Evolutionary conservation across 176 grass and related monocot genomes (phyloP).

Genomic region (Triticum aestivum): DNA sequence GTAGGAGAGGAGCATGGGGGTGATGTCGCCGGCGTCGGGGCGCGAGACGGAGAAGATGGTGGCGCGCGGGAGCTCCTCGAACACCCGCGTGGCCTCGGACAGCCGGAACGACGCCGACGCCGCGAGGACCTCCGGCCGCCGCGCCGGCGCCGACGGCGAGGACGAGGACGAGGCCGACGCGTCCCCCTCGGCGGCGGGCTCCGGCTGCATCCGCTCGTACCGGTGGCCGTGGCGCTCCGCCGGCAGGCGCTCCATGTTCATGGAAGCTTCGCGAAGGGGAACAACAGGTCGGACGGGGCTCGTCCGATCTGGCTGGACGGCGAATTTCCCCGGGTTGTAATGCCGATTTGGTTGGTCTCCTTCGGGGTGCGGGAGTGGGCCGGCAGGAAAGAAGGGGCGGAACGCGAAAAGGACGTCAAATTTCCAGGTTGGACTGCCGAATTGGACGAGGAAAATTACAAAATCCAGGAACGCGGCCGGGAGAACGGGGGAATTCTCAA

Average conservation of each 20-base stretch:
- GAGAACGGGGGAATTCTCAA: not conserved
- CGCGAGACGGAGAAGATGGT: slow-evolving; percentile 72
- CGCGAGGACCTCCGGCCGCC: slow-evolving; percentile 53
- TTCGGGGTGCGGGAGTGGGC: slow-evolving; percentile 19
- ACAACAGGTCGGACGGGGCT: slow-evolving; percentile 3
- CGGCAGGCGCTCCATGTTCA: slow-evolving; percentile 53
- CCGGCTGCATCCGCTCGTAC: slow-evolving; percentile 61
- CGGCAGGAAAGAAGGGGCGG: not conserved
- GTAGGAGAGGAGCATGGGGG: slow-evolving; percentile 86
- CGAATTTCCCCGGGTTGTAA: not conserved
- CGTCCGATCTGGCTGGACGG: slow-evolving; percentile 37
- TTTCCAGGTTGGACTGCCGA: not conserved
- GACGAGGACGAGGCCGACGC: not conserved
- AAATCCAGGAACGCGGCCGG: not conserved
- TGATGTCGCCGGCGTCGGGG: slow-evolving; percentile 91
- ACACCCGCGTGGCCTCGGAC: slow-evolving; percentile 54
- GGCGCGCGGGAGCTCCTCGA: slow-evolving; percentile 77
- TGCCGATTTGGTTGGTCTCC: not conserved
- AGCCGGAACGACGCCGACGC: slow-evolving; percentile 61
- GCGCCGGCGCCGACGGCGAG: slow-evolving; percentile 12
- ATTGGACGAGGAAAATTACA: not conserved
- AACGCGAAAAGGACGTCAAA: not conserved
- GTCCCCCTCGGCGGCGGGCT: slow-evolving; percentile 5
- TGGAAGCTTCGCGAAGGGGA: slow-evolving; percentile 25
- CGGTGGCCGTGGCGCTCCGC: slow-evolving; percentile 28